Base-by-base conservation (phyloP, 2,329 filamentous ascomycete genomes). In the Helotiales sp. region DNA sequence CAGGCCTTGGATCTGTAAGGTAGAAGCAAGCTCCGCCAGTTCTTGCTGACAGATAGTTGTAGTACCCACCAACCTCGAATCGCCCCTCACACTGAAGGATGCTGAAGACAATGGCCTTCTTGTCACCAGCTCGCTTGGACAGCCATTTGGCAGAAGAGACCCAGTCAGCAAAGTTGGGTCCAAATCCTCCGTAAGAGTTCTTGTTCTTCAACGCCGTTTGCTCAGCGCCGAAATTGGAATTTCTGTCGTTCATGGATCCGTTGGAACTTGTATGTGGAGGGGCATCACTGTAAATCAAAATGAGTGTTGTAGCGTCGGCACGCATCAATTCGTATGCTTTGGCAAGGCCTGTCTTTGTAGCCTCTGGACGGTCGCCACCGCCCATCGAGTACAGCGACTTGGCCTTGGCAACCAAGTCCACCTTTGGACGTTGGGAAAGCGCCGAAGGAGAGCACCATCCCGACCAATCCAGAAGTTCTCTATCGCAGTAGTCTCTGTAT, bases 311-410 rank as follows among this genome's bases (percentile, higher is more conserved):
- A 3, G 70, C 69, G 10, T 72, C 68, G 6, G 50, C 37, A 28
- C 70, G 61, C 67, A 71, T 69, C 6, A 71, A 17, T 11, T 72
- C 67, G n/a, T 71, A 72, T 15, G 69, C 67, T 59, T 65, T 64
- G 13, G 69, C 70, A 6, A 72, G 30, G 4, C 69, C 70, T 6
- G 70, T 72, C 43, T 72, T 72, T 1, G 61, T 71, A 15, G 70
- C 70, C 49, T 72, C 70, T 24, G 70, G 69, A 11, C 66, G 60
- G 43, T 71, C 69, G 0, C 67, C 67, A 5, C 67, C 65, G 7
- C 67, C 63, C 2, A 59, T 61, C 11, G 63, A 61, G 17, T 63
- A 28, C 11, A 70, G 40, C 1, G 49, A 40, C 43, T 63, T 66
- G 20, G 65, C 68, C n/a, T 40, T 64, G 17, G 30, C 54, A 13